Percentiles rank a stretch among this genome's conserved stretches.
Evolutionary conservation across 2,329 filamentous ascomycete genomes (phyloP).

Genomic region (Trichoderma gracile): DNA sequence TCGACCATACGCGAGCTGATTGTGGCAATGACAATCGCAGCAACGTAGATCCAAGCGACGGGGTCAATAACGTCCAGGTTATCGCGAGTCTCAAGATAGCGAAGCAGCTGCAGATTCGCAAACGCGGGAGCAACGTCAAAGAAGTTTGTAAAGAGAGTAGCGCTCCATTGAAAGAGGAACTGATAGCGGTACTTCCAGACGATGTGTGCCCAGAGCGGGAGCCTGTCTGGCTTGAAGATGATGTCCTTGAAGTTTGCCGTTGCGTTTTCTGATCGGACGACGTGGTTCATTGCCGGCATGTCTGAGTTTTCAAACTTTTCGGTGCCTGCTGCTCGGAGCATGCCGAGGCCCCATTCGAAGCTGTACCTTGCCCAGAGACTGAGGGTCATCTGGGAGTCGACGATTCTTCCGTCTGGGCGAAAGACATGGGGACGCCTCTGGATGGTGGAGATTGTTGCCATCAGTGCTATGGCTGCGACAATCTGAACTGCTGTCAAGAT

Average conservation of each 20-base stretch:
- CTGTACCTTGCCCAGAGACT: slow-evolving; percentile 18
- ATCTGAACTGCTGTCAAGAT: slow-evolving; percentile 1
- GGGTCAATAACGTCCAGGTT: slow-evolving; percentile 8
- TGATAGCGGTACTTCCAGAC: slow-evolving; percentile 5
- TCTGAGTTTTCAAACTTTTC: slow-evolving; percentile 18
- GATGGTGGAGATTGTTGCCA: background rate
- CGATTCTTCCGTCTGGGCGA: slow-evolving; percentile 2
- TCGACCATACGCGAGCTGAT: slow-evolving; percentile 18
- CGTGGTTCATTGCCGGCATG: slow-evolving; percentile 8
- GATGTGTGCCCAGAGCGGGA: slow-evolving; percentile 19
- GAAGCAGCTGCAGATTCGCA: slow-evolving; percentile 18
- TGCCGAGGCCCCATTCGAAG: slow-evolving; percentile 13
- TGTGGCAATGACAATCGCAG: slow-evolving; percentile 13
- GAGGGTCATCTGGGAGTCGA: background rate
- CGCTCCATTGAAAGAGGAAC: slow-evolving; percentile 4
- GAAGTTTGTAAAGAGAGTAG: slow-evolving; percentile 17
- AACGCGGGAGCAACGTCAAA: slow-evolving; percentile 19
- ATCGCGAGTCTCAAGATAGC: slow-evolving; percentile 10
- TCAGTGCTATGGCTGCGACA: background rate
- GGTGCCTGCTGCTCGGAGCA: slow-evolving; percentile 11
- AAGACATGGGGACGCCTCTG: background rate
- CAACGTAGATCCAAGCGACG: slow-evolving; percentile 13
- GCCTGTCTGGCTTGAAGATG: slow-evolving; percentile 6
- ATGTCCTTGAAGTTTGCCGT: slow-evolving; percentile 14
- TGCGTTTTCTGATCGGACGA: slow-evolving; percentile 5